These are phyloP conservation scores for Didymosphaeria variabile DNA, from an alignment of 2,329 filamentous ascomycete genomes.

Conservation along the genomic window DNA sequence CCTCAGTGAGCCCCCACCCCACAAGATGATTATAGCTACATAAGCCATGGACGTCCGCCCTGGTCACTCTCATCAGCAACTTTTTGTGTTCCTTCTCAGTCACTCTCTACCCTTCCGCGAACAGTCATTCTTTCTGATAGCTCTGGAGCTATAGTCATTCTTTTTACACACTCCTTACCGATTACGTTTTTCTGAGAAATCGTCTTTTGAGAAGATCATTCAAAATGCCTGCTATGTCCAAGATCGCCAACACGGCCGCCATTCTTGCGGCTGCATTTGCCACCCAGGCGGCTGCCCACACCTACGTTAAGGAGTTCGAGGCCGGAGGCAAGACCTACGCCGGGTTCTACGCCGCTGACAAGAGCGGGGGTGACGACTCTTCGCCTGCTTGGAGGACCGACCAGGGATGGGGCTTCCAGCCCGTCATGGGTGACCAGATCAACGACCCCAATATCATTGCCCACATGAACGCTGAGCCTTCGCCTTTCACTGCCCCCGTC, in stretches of 20 bases:
- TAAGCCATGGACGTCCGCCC: constrained; percentile 8
- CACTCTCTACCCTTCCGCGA: not conserved
- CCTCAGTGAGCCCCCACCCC: constrained; percentile 1
- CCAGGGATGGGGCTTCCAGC: constrained; percentile 45
- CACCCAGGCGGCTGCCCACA: constrained; percentile 12
- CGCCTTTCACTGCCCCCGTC: constrained; percentile 38
- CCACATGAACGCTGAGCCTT: constrained; percentile 40
- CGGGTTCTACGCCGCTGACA: constrained; percentile 38
- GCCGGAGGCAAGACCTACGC: constrained; percentile 32
- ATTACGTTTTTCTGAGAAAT: not conserved
- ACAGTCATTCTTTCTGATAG: constrained; percentile 10
- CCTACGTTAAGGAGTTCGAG: constrained; percentile 14
- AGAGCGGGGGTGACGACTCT: constrained; percentile 34
- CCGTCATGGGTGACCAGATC: constrained; percentile 38
- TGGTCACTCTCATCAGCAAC: not conserved
- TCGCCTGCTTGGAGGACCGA: constrained; percentile 46
- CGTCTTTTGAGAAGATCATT: not conserved
- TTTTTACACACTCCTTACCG: not conserved
- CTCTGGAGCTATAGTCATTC: constrained; percentile 12
- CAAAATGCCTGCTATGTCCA: constrained; percentile 14
- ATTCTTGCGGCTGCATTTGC: constrained; percentile 7
- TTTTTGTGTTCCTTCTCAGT: not conserved
- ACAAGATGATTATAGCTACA: not conserved
- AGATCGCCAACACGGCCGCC: constrained; percentile 12
- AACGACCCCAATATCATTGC: constrained; percentile 42